Conservation (phyloP, 2,329 filamentous ascomycete genomes). For the Epichloe coenophiala region DNA sequence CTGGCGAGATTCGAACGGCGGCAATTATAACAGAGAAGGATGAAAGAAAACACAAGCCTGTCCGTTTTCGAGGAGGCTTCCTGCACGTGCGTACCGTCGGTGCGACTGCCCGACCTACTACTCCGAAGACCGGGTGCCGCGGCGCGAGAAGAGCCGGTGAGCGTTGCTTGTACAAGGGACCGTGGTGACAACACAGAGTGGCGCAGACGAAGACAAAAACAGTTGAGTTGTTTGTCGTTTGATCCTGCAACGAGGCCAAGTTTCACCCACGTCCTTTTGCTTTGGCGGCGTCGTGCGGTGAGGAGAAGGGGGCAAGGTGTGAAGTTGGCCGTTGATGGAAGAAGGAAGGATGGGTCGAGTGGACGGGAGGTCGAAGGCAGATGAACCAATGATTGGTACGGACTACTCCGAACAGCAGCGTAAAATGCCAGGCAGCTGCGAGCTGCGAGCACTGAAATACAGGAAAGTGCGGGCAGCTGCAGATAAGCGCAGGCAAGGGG, state of each 20-base stretch:
- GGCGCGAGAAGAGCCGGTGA: constrained; percentile 1
- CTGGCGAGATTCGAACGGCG: background rate
- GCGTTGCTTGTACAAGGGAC: background rate
- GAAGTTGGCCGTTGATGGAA: background rate
- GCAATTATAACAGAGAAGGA: background rate
- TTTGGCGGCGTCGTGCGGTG: background rate
- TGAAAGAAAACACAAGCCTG: background rate
- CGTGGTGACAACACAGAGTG: background rate
- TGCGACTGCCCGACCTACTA: background rate
- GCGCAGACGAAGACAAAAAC: background rate
- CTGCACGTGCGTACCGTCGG: constrained; percentile 3
- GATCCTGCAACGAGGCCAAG: background rate
- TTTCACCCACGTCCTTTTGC: background rate
- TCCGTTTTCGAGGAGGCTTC: background rate
- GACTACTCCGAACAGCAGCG: no score
- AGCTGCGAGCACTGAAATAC: background rate
- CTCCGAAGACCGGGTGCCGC: background rate
- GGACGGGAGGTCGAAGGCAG: background rate
- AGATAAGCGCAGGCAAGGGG: background rate
- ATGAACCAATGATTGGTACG: background rate
- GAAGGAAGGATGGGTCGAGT: background rate
- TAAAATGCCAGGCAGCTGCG: background rate
- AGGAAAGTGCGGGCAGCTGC: background rate
- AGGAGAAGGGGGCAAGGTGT: background rate
- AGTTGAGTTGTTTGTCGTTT: no score